Evolutionary conservation across 306 rosid species (phyloP).

Genomic region (Notholithocarpus densiflorus): DNA sequence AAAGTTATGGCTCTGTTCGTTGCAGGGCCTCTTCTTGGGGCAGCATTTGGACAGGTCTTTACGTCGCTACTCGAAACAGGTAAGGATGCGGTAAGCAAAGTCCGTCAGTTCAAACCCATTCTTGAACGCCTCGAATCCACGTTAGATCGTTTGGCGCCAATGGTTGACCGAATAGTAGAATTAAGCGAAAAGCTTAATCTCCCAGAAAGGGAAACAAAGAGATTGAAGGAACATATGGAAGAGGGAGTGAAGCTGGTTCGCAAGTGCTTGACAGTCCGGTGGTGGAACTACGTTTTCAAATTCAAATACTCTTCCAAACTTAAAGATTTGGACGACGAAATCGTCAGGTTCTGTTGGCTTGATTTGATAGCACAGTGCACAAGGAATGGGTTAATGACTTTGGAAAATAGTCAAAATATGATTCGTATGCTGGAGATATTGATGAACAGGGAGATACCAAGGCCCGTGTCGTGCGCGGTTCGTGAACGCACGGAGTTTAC

Average conservation of each 20-base stretch:
- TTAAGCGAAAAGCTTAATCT: not conserved
- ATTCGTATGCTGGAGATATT: too few species aligned
- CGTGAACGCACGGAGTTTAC: conserved; percentile 27
- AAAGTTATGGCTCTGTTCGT: not conserved
- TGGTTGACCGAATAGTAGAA: conserved; percentile 21
- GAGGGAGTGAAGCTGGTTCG: conserved; percentile 24
- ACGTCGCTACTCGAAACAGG: conserved; percentile 11
- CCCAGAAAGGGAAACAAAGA: conserved; percentile 11
- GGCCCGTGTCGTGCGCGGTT: conserved; percentile 13
- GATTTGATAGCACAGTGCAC: conserved; percentile 16
- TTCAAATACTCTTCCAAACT: conserved; percentile 34
- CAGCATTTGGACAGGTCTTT: conserved; percentile 12
- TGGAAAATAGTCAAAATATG: too few species aligned
- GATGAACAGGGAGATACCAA: not conserved
- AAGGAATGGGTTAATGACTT: not conserved
- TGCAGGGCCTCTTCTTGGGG: conserved; percentile 28
- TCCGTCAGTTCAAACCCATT: conserved; percentile 22
- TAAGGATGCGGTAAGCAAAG: conserved; percentile 10
- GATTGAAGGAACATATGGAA: conserved; percentile 5
- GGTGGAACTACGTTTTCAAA: conserved; percentile 31
- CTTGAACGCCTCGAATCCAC: conserved; percentile 16
- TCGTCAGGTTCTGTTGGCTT: not conserved
- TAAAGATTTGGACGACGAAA: conserved; percentile 15
- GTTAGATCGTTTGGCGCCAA: conserved; percentile 8
- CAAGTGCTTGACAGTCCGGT: conserved; percentile 12